Base-by-base conservation (phyloP, 306 rosid species). In the Datisca glomerata region DNA sequence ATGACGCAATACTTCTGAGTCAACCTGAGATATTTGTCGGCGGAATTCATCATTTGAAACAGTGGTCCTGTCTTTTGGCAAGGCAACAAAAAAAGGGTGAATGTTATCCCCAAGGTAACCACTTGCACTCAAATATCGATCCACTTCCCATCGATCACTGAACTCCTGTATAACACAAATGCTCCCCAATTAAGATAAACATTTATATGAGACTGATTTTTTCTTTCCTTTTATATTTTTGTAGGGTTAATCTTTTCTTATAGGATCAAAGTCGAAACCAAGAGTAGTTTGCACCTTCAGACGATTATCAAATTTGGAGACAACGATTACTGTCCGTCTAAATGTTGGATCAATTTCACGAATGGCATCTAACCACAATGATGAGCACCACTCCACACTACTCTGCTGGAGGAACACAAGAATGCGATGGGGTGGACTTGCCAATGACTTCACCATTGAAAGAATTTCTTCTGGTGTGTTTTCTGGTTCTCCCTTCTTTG, bases 361-460 rank as follows among this genome's bases (percentile, higher is more conserved):
- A 57, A 89, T 66, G 1, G 89, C 22, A 43, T 89, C 97, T 73
- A 89, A 60, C 97, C 95, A 89, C 64, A 89, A 56, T 0, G 97
- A 89, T 2, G 97, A 89, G 70, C 97, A 89, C 93, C 97, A 89
- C 67, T 89, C 97, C 1, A 89, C 97, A 25, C 97, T 83, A 57
- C 97, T 89, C 53, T 89, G 97, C 66, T 89, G 97, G 48, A 89
- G 97, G 49, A 89, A 89, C 74, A 89, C 27, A 22, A 89, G 75
- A 33, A 89, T 77, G 33, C 95, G 95, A 49, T 89, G 75, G 21
- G 97, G 95, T 52, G 97, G 97, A 61, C 81, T 65, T 48, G 95
- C 97, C 65, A 79, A 54, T 21, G 93, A 66, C 73, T 89, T 83
- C 56, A 89, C 97, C 97, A 89, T 89, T 7, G 86, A 72, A 55